These are phyloP conservation scores for Blechomonas ayalai DNA, from an alignment of 208 protist genomes.

Conservation along the genomic window DNA sequence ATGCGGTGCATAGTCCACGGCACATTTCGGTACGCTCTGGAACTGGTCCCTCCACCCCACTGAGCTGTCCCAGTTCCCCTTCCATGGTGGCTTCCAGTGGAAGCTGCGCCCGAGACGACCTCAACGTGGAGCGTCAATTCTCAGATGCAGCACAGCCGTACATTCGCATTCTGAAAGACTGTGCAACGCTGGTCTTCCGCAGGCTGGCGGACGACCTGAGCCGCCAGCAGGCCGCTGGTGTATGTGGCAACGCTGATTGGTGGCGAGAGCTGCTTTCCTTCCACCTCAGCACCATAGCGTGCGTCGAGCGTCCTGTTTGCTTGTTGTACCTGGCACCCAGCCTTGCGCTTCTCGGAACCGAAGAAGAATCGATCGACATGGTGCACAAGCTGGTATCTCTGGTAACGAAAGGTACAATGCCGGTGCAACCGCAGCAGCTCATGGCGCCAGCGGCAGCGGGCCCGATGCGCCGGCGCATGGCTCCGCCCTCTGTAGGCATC, in stretches of 20 bases:
- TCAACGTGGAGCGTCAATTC: slow-evolving; percentile 5
- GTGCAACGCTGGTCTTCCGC: slow-evolving; percentile 44
- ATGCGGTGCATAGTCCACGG: neutral
- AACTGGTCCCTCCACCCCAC: neutral
- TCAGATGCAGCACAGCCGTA: slow-evolving; percentile 19
- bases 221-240: slow-evolving; percentile 44
- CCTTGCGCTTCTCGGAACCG: slow-evolving; percentile 37
- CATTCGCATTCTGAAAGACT: slow-evolving; percentile 40
- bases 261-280: slow-evolving; percentile 60
- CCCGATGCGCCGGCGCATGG: slow-evolving; percentile 62
- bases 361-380: slow-evolving; percentile 60
- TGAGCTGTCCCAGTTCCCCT: too few relatives aligned
- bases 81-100: too few relatives aligned
- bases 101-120: too few relatives aligned
- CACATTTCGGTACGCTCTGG: too few relatives aligned
- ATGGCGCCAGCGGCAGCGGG: slow-evolving; percentile 3
- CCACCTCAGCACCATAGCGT: slow-evolving; percentile 36
- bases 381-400: slow-evolving; percentile 65
- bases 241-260: slow-evolving; percentile 68
- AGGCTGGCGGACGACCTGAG: slow-evolving; percentile 48
- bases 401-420: slow-evolving; percentile 56
- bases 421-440: slow-evolving; percentile 28
- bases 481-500: slow-evolving; percentile 25
- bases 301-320: slow-evolving; percentile 43
- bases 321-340: slow-evolving; percentile 61